Base-by-base conservation (phyloP, 2,329 filamentous ascomycete genomes). In the Sarocladium strictum region DNA sequence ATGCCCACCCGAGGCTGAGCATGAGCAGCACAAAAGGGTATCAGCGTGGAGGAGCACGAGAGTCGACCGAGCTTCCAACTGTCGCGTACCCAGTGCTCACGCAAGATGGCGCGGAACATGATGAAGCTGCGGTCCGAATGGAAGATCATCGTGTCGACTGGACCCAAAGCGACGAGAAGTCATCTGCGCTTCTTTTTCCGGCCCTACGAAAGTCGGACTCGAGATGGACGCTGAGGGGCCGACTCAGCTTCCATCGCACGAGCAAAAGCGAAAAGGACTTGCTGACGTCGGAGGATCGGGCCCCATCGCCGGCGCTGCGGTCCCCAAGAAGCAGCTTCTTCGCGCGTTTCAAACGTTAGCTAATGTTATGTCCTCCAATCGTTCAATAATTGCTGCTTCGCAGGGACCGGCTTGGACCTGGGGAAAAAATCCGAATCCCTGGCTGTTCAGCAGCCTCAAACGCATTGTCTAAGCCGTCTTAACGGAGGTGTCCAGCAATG, bases 161-260 rank as follows among this genome's bases (percentile, higher is more conserved):
- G 81, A 77, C 78, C 27, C 80, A 84, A 63, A 77, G 73, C 60
- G 80, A 83, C 58, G 77, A 83, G 17, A 21, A 45, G 29, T 7
- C 33, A 10, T 17, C 14, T 11, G 29, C 12, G 29, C 21, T 69
- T 54, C 54, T 70, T 58, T 51, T 29, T 26, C 50, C 21, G 7
- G 27, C 19, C 11, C 62, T 78, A 52, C 65, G 69, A 45, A 78
- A 72, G 60, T 69, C 69, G 37, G 76, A 78, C 35, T 80, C 78
- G 0, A 71, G 74, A 45, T 79, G 78, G 75, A 71, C 70, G 15
- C 62, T 83, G 53, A 73, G 70, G 61, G 69, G 69, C 3, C 71
- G 69, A 54, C 64, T 75, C 19, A 70, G 67, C 41, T 59, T 68
- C 53, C 66, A 63, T 53, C 67, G 63, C 38, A 60, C 64, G 33